Conservation (phyloP, 2,329 filamentous ascomycete species). For the Exophiala aquamarina region DNA sequence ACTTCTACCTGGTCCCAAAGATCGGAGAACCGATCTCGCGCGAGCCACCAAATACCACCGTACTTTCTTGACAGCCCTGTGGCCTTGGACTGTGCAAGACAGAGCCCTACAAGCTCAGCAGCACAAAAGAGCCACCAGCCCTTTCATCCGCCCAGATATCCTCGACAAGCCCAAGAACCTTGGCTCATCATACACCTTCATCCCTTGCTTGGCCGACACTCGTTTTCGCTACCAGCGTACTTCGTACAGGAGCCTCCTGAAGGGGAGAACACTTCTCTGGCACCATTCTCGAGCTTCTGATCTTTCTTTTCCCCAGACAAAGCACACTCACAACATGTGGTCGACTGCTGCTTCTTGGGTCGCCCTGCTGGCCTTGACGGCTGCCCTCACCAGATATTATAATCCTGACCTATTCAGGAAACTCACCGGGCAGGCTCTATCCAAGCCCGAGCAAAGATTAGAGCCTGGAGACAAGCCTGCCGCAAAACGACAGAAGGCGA, state of each 20-base stretch:
- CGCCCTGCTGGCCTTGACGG: slow-evolving; percentile 17
- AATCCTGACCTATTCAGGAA: slow-evolving; percentile 22
- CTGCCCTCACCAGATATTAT: slow-evolving; percentile 22
- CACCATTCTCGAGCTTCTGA: background rate
- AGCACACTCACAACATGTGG: slow-evolving; percentile 20
- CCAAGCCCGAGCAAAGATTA: slow-evolving; percentile 2
- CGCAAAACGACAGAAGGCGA: slow-evolving; percentile 21
- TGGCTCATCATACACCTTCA: background rate
- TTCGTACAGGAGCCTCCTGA: background rate
- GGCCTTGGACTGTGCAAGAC: no score
- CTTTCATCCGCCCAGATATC: slow-evolving; percentile 1
- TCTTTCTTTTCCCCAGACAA: background rate
- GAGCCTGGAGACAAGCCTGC: slow-evolving; percentile 8
- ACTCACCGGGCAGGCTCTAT: slow-evolving; percentile 8
- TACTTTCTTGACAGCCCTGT: no score
- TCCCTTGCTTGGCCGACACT: slow-evolving; percentile 2
- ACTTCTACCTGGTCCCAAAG: no score
- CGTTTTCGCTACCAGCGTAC: background rate
- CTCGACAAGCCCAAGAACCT: background rate
- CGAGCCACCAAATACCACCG: no score
- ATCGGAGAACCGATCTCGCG: no score
- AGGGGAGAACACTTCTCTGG: background rate
- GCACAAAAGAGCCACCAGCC: background rate
- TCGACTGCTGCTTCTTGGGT: slow-evolving; percentile 19
- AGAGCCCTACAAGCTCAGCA: no score